Evolutionary conservation across 768 basidiomycete genomes (phyloP).

Genomic region (Stropharia rugosoannulata): DNA sequence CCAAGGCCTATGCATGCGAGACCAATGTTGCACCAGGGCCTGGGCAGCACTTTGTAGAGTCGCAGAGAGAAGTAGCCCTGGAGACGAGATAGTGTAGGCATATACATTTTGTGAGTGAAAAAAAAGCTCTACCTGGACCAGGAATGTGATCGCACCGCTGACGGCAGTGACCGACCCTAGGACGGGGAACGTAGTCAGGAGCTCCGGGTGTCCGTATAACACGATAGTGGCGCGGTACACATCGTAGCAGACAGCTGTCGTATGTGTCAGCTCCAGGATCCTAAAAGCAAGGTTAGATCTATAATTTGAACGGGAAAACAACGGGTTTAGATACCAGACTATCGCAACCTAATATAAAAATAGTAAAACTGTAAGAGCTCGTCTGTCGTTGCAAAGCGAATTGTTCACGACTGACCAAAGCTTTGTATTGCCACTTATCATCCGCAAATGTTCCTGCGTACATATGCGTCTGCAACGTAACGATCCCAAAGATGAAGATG

Average conservation of each 20-base stretch:
- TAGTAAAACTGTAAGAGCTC: background rate
- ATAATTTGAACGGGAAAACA: background rate
- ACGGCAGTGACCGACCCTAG: constrained; percentile 21
- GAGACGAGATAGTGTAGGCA: background rate
- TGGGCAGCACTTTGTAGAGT: constrained; percentile 25
- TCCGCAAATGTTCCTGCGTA: constrained; percentile 21
- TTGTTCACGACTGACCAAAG: constrained; percentile 15
- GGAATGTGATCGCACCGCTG: constrained; percentile 27
- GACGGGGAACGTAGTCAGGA: constrained; percentile 17
- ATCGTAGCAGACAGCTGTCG: constrained; percentile 22
- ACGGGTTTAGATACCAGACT: constrained; percentile 6
- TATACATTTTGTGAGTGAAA: background rate
- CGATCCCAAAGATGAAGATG: constrained; percentile 25
- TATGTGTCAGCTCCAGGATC: constrained; percentile 27
- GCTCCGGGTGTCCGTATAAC: constrained; percentile 20
- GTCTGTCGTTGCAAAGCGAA: background rate
- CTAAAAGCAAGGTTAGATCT: constrained; percentile 4
- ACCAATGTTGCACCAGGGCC: constrained; percentile 24
- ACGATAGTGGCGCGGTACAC: constrained; percentile 30
- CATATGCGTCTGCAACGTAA: constrained; percentile 21
- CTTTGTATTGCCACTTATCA: constrained; percentile 21
- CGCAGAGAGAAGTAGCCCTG: constrained; percentile 33
- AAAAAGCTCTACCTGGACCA: constrained; percentile 24
- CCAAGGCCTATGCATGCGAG: constrained; percentile 23
- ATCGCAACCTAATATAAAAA: constrained; percentile 1